A percentile compares a stretch with the other conserved stretches of the same genome.
phyloP scores from a whole-genome alignment of 768 basidiomycete species.

The Leucogyrophana mollusca region DNA sequence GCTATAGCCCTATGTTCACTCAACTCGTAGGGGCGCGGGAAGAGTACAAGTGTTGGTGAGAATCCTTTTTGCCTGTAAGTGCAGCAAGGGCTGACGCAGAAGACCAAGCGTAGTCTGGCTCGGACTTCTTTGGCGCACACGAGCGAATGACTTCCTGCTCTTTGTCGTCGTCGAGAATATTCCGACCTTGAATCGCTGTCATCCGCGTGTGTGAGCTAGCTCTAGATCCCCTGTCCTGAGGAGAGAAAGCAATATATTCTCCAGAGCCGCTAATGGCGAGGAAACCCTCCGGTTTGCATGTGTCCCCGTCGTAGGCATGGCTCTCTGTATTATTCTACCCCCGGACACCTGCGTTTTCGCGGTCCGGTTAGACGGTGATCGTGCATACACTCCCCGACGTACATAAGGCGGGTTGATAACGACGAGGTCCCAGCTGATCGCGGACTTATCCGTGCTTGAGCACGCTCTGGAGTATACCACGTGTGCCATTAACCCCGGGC shows the following conservation, averaged over 20 bases:
- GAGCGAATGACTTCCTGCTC: slow-evolving; percentile 2
- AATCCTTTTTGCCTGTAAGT: no score
- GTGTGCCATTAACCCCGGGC: slow-evolving; percentile 74
- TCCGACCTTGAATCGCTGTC: slow-evolving; percentile 29
- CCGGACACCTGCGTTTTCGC: slow-evolving; percentile 31
- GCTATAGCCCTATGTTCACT: no score
- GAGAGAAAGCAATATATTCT: slow-evolving; percentile 7
- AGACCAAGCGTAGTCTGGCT: no score
- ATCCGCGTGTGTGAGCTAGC: slow-evolving; percentile 10
- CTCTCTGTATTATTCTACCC: slow-evolving; percentile 14
- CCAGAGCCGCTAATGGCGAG: slow-evolving; percentile 35
- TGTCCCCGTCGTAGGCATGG: slow-evolving; percentile 30
- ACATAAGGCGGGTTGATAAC: slow-evolving; percentile 40
- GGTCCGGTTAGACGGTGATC: no score
- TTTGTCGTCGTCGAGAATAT: slow-evolving; percentile 27
- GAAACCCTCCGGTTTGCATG: slow-evolving; percentile 29
- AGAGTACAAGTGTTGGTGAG: no score
- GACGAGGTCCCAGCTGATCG: slow-evolving; percentile 37
- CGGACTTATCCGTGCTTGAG: slow-evolving; percentile 48
- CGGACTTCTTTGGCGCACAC: not conserved
- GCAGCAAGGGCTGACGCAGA: no score
- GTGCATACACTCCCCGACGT: no score
- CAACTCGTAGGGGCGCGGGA: no score
- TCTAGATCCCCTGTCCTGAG: not conserved
- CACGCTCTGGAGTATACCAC: slow-evolving; percentile 58